Evolutionary conservation across 805 yeast species (phyloP), one percentile per base, ranked within the genome.

Genomic region (Hagleromyces aurorensis): DNA sequence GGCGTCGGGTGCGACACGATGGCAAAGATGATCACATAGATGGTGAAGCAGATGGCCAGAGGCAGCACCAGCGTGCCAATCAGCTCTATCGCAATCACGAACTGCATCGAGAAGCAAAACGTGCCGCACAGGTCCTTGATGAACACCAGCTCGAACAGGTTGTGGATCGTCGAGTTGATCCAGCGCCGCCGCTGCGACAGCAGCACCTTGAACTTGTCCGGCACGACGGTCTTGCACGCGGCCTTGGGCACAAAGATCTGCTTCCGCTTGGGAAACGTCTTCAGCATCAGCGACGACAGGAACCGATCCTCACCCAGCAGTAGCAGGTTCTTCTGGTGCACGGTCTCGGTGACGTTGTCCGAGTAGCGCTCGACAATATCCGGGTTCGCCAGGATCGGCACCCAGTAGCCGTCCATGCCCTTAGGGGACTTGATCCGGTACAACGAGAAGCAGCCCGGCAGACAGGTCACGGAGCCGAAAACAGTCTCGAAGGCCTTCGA

Each of bases 101-200:
- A 86, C 57, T 86, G 95, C 96, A 86, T 86, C 1, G 95, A 85
- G 46, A 87, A 82, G 46, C 95, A 85, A 53, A 86, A 86, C 0
- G 93, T 84, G 43, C 96, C 96, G 67, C 96, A 86, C 41, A 87
- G 66, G 54, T 86, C 95, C 30, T 75, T 75, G 13, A 86, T 87
- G 38, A 83, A 61, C 4, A 79, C 82, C 48, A 86, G 71, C 56
- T 86, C 96, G 75, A 87, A 70, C 57, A 86, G 69, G 50, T 86
- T 86, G 58, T 86, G 96, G 20, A 86, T 87, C 0, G 96, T 87
- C 4, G 96, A 86, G 57, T 86, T 86, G 46, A 86, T 86, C 96
- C 96, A 86, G 55, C 96, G 81, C 62, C 96, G 83, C 55, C 96
- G 78, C 55, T 86, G 96, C 1, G 95, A 86, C 26, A 86, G 64